Evolutionary conservation across 345 rosid species (phyloP), one percentile per base, ranked within the genome.

Genomic region (Durio zibethinus): DNA sequence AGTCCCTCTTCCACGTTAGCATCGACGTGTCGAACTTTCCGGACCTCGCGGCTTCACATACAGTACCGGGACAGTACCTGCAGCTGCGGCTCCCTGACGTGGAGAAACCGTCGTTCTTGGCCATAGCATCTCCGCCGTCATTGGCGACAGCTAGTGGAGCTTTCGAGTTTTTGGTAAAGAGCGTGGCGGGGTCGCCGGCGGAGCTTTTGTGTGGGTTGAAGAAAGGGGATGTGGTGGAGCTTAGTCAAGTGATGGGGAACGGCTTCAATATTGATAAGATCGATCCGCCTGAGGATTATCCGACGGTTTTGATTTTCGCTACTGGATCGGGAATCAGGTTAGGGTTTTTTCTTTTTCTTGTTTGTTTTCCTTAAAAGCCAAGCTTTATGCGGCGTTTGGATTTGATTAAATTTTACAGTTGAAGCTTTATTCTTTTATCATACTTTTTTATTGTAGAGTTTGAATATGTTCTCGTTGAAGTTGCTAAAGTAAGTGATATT

Each of bases 281-380:
- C 83, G 83, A 87, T 61, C 97, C 95, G 86, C 94, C 98, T 0
- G 88, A 84, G 79, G 80, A 86, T 21, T 87, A 73, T 59, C 85
- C 90, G 4, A 83, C 94, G 57, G 91, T 96, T 75, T 84, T 93
- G 83, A 92, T 94, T 65, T 96, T 93, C 77, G 98, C 99, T 11
- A 96, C 98, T 0, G 98, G 98, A 83, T 91, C 99, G 61, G 97
- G 97, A 73, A 94, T 96, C 78, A 96, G 97, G 97, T 96, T 69
- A 54, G 66, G 5, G 27, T 50, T 50, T 43, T 2, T 47, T 6
- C 4, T 40, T 21, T 60, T 74, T 21, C n/a, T 36, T 35, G 7
- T 33, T 72, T 35, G 60, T 4, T 59, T 59, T 18, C 18, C 18
- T n/a, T 27, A 16, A 15, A 42, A 33, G 14, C 43, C 43, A 29